Conservation (phyloP, 2,329 filamentous ascomycete genomes). For the Arthrobotrys sinensis region DNA sequence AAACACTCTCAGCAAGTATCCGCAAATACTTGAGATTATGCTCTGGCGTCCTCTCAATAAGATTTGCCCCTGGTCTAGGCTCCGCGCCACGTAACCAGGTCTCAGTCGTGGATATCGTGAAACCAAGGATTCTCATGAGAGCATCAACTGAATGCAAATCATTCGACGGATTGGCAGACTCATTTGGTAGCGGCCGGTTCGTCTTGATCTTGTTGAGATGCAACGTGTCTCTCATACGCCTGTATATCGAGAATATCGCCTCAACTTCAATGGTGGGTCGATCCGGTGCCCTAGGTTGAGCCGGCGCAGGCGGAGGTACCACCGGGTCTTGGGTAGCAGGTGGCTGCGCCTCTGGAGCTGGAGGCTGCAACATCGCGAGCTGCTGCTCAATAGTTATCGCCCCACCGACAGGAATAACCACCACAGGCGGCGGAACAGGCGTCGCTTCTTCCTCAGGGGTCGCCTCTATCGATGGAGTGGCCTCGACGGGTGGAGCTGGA, state of each 20-base stretch:
- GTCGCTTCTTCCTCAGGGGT: conserved; percentile 67
- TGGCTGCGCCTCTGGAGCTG: not conserved
- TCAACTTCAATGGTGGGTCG: conserved; percentile 65
- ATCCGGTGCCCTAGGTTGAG: conserved; percentile 48
- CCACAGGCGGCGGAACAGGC: conserved; percentile 66
- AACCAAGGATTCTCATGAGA: conserved; percentile 79
- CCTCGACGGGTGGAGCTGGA: not conserved
- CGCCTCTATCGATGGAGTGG: conserved; percentile 57
- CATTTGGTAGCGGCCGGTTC: conserved; percentile 61
- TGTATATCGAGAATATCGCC: conserved; percentile 76
- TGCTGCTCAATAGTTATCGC: conserved; percentile 54
- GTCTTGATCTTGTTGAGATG: conserved; percentile 66
- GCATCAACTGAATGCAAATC: conserved; percentile 70
- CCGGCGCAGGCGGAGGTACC: conserved; percentile 67
- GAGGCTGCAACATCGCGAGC: conserved; percentile 43
- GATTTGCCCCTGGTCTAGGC: conserved; percentile 79
- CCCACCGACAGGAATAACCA: conserved; percentile 62
- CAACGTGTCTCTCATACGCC: conserved; percentile 72
- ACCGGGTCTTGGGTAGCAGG: conserved; percentile 34
- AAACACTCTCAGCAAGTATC: conserved; percentile 87
- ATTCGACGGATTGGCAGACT: conserved; percentile 45
- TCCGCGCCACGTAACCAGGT: conserved; percentile 91
- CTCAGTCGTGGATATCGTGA: conserved; percentile 88
- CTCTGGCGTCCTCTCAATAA: conserved; percentile 87
- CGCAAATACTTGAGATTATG: conserved; percentile 88